Evolutionary conservation across 129 eudicot species (phyloP).

Genomic region (Sambucus nigra): DNA sequence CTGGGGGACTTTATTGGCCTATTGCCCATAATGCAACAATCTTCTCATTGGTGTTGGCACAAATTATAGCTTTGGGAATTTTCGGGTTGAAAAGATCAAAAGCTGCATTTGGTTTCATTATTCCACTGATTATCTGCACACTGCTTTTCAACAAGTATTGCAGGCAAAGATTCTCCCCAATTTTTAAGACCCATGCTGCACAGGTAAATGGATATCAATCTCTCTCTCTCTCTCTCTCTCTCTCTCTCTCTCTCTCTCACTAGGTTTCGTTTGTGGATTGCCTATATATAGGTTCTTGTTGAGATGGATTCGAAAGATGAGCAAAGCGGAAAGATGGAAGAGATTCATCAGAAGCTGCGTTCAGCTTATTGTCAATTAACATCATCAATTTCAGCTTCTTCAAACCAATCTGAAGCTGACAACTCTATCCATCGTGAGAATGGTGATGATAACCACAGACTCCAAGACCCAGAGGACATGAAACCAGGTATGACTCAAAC

Average conservation of each 20-base stretch:
- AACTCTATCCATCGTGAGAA: slow-evolving; percentile 1
- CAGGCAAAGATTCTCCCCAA: slow-evolving; percentile 66
- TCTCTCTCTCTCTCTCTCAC: slow-evolving; percentile 1
- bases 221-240: neutral
- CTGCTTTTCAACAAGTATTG: slow-evolving; percentile 65
- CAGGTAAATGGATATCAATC: slow-evolving; percentile 39
- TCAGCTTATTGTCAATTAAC: slow-evolving; percentile 46
- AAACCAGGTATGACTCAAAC: slow-evolving; percentile 12
- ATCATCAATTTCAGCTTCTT: slow-evolving; percentile 13
- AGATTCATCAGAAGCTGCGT: slow-evolving; percentile 30
- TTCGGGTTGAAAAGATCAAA: slow-evolving; percentile 53
- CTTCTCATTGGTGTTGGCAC: slow-evolving; percentile 70
- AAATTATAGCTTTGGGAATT: slow-evolving; percentile 66
- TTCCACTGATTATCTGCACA: slow-evolving; percentile 52
- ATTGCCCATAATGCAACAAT: slow-evolving; percentile 58
- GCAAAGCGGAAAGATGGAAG: slow-evolving; percentile 43
- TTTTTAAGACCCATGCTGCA: slow-evolving; percentile 43
- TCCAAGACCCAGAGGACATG: slow-evolving; percentile 10
- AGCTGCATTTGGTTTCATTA: slow-evolving; percentile 48
- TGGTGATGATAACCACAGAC: slow-evolving; percentile 8
- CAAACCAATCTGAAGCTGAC: slow-evolving; percentile 1
- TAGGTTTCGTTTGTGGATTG: slow-evolving; percentile 3
- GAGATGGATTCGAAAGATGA: slow-evolving; percentile 92
- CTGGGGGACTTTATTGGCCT: slow-evolving; percentile 91
- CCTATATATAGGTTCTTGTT: slow-evolving; percentile 43